These are phyloP conservation scores for Hanseniaspora thailandica DNA, from an alignment of 805 yeast genomes.

Conservation along the genomic window DNA sequence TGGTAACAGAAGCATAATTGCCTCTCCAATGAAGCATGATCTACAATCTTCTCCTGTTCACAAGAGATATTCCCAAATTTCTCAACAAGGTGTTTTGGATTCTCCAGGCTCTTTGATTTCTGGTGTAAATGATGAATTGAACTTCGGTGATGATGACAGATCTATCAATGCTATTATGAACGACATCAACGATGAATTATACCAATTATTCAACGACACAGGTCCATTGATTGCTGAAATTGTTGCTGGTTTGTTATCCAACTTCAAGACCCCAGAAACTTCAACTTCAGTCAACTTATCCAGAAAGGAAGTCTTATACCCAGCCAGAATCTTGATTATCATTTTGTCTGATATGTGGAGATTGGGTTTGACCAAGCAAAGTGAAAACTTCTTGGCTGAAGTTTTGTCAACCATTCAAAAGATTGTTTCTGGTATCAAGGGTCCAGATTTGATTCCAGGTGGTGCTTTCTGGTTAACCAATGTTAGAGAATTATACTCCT, in stretches of 20 bases:
- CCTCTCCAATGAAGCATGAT: slow-evolving; percentile 15
- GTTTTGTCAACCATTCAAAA: slow-evolving; percentile 78
- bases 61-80: slow-evolving; percentile 16
- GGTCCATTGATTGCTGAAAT: slow-evolving; percentile 67
- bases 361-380: slow-evolving; percentile 80
- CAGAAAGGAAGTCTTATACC: slow-evolving; percentile 85
- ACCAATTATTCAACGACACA: slow-evolving; percentile 58
- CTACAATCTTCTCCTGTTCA: slow-evolving; percentile 10
- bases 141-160: slow-evolving; percentile 32
- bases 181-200: slow-evolving; percentile 65
- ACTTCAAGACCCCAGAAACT: slow-evolving; percentile 73
- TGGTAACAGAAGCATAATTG: slow-evolving; percentile 17
- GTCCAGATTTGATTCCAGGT: slow-evolving; percentile 75
- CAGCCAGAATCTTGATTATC: slow-evolving; percentile 86
- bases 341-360: slow-evolving; percentile 97
- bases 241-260: slow-evolving; percentile 73
- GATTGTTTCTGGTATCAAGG: slow-evolving; percentile 65
- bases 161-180: slow-evolving; percentile 39
- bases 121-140: slow-evolving; percentile 1
- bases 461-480: slow-evolving; percentile 98
- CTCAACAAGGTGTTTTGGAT: slow-evolving; percentile 20
- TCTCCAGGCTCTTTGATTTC: slow-evolving; percentile 8
- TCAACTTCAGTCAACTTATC: slow-evolving; percentile 73
- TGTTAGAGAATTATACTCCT: slow-evolving; percentile 88
- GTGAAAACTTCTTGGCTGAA: slow-evolving; percentile 82